A percentile compares a stretch with the other conserved stretches of the same genome.
Evolutionary conservation across 208 protist genomes (phyloP).

Genomic region (Jaenimonas drosophilae): DNA sequence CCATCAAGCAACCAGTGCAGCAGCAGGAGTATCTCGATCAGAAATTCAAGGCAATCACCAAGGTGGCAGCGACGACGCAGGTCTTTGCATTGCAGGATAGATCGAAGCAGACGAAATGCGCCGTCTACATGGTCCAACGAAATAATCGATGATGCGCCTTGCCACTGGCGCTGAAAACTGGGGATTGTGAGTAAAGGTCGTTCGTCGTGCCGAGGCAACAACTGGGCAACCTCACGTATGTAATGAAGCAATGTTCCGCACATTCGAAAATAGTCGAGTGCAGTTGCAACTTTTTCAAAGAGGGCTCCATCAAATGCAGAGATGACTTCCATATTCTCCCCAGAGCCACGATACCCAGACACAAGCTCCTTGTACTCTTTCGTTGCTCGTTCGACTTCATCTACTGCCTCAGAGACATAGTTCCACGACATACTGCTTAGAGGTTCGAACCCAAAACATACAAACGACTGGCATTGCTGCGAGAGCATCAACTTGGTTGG

Average conservation of each 20-base stretch:
- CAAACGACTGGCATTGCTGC: slow-evolving; percentile 67
- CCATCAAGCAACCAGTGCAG: slow-evolving; percentile 67
- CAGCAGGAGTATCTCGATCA: slow-evolving; percentile 68
- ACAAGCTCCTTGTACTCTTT: slow-evolving; percentile 55
- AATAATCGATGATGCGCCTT: slow-evolving; percentile 63
- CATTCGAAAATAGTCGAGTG: slow-evolving; percentile 64
- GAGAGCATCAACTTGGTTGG: slow-evolving; percentile 73
- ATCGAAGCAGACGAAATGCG: slow-evolving; percentile 57
- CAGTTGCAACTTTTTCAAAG: slow-evolving; percentile 30
- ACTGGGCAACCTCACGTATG: slow-evolving; percentile 41
- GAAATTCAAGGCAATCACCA: slow-evolving; percentile 31
- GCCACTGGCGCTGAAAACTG: slow-evolving; percentile 69
- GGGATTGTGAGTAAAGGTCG: slow-evolving; percentile 13
- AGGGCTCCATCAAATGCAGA: slow-evolving; percentile 35
- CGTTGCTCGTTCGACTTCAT: slow-evolving; percentile 35
- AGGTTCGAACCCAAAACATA: slow-evolving; percentile 77
- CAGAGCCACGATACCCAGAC: slow-evolving; percentile 45
- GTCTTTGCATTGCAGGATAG: slow-evolving; percentile 53
- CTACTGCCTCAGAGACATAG: slow-evolving; percentile 19
- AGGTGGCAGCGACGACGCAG: slow-evolving; percentile 48
- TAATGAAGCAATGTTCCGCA: slow-evolving; percentile 57
- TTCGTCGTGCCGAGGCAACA: slow-evolving; percentile 30
- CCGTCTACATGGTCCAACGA: slow-evolving; percentile 52
- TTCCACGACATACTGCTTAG: slow-evolving; percentile 57
- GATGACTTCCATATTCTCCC: slow-evolving; percentile 48